A percentile compares a stretch with the other conserved stretches of the same genome.
These are phyloP conservation scores for Mortierella sp. DNA, from an alignment of 371 early-diverging fungal genomes.

Conservation along the genomic window DNA sequence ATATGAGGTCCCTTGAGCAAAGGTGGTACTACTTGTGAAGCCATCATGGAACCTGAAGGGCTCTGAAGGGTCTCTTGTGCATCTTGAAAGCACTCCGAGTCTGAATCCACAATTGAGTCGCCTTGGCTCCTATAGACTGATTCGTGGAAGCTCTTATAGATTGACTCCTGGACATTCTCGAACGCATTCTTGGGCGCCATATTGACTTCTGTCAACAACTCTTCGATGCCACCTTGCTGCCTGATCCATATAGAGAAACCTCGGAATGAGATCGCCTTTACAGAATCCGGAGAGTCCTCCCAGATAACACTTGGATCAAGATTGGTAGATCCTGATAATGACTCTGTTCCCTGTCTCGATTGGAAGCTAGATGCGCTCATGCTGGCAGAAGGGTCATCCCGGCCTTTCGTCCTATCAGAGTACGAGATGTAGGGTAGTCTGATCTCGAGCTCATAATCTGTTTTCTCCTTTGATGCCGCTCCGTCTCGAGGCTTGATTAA, in stretches of 20 bases:
- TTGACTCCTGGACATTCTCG: too few species aligned
- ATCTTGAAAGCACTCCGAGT: slow-evolving; percentile 50
- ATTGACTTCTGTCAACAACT: slow-evolving; percentile 2
- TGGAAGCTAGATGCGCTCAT: slow-evolving; percentile 59
- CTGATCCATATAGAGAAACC: slow-evolving; percentile 51
- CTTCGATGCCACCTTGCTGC: slow-evolving; percentile 13
- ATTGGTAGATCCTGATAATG: slow-evolving; percentile 31
- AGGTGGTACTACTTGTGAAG: slow-evolving; percentile 10
- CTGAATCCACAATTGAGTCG: slow-evolving; percentile 29
- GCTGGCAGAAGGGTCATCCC: slow-evolving; percentile 45
- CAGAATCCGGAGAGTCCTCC: slow-evolving; percentile 48
- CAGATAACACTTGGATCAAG: slow-evolving; percentile 51
- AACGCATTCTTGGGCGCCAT: not conserved
- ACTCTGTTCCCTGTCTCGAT: slow-evolving; percentile 25
- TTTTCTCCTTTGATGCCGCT: not conserved
- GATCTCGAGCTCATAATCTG: slow-evolving; percentile 67
- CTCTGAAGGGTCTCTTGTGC: slow-evolving; percentile 37
- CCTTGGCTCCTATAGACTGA: too few species aligned
- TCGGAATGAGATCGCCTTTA: slow-evolving; percentile 40
- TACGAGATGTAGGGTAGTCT: slow-evolving; percentile 65
- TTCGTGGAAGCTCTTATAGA: too few species aligned
- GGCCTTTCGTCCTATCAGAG: slow-evolving; percentile 71
- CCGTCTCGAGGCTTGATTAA: slow-evolving; percentile 18
- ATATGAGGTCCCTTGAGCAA: not conserved
- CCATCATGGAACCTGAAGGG: slow-evolving; percentile 31